A percentile compares a stretch with the other conserved stretches of the same genome.
These are phyloP conservation scores for Talaromyces sp. DNA, from an alignment of 2,329 filamentous ascomycete species.

Conservation along the genomic window DNA sequence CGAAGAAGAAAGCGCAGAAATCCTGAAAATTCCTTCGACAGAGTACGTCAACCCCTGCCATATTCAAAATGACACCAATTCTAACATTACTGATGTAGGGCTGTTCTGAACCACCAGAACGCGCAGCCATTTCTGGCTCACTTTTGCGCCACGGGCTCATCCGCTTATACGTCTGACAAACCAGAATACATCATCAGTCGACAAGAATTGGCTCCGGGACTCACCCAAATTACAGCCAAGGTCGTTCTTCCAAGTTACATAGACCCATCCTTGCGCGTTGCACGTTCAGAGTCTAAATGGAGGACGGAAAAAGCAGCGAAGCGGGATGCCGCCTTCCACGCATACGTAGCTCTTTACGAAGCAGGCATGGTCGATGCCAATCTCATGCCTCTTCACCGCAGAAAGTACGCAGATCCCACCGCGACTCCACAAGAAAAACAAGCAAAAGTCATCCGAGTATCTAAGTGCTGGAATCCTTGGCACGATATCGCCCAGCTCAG, in stretches of 20 bases:
- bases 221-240: conserved; percentile 44
- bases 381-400: conserved; percentile 60
- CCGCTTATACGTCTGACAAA: conserved; percentile 59
- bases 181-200: conserved; percentile 64
- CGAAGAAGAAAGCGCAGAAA: conserved; percentile 37
- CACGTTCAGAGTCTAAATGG: conserved; percentile 58
- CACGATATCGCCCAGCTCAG: conserved; percentile 31
- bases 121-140: conserved; percentile 74
- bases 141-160: conserved; percentile 66
- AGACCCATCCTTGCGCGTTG: conserved; percentile 56
- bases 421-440: conserved; percentile 25
- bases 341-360: conserved; percentile 66
- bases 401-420: conserved; percentile 38
- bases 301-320: conserved; percentile 65
- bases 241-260: conserved; percentile 70
- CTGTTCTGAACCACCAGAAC: conserved; percentile 67
- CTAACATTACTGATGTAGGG: conserved; percentile 42
- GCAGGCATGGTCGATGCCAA: conserved; percentile 73
- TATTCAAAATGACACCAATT: neutral
- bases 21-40: conserved; percentile 37
- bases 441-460: conserved; percentile 28
- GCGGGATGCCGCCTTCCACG: conserved; percentile 79
- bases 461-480: conserved; percentile 39
- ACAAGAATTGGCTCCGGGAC: conserved; percentile 24
- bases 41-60: neutral